Conservation (phyloP, 176 grass and related monocot genomes). For the Bolboschoenus planiculmis region DNA sequence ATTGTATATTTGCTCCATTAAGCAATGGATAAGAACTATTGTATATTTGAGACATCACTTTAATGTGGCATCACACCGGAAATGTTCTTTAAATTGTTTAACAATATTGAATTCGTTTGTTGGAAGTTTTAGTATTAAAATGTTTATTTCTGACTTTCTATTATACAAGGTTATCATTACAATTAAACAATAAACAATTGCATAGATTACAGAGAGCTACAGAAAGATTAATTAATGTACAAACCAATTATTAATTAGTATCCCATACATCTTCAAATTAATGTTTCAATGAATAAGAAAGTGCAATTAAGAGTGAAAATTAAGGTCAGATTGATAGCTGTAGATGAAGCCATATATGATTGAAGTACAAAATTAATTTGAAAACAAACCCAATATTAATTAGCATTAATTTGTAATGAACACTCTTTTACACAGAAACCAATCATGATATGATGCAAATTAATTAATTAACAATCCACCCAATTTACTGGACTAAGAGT, state of each 20-base stretch:
- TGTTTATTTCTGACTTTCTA: not conserved
- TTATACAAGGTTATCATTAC: conserved; percentile 1
- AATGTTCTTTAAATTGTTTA: not conserved
- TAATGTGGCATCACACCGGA: not conserved
- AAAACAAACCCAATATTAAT: not conserved
- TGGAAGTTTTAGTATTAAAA: not conserved
- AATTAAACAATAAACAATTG: not conserved
- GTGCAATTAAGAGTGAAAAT: not conserved
- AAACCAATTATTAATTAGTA: not conserved
- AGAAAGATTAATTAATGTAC: not conserved
- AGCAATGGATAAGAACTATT: not conserved
- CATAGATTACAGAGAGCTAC: not conserved
- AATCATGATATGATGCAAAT: not conserved
- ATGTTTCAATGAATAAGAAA: not conserved
- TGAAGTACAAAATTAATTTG: not conserved
- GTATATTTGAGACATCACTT: conserved; percentile 3
- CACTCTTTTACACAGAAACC: not conserved
- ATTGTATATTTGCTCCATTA: not conserved
- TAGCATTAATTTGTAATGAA: not conserved
- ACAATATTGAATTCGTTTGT: not conserved
- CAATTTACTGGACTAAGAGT: not conserved
- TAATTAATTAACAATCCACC: not conserved
- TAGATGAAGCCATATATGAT: not conserved
- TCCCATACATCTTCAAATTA: not conserved
- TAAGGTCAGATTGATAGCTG: not conserved